Evolutionary conservation across 2,329 filamentous ascomycete genomes (phyloP).

Genomic region (Ilyonectria robusta): DNA sequence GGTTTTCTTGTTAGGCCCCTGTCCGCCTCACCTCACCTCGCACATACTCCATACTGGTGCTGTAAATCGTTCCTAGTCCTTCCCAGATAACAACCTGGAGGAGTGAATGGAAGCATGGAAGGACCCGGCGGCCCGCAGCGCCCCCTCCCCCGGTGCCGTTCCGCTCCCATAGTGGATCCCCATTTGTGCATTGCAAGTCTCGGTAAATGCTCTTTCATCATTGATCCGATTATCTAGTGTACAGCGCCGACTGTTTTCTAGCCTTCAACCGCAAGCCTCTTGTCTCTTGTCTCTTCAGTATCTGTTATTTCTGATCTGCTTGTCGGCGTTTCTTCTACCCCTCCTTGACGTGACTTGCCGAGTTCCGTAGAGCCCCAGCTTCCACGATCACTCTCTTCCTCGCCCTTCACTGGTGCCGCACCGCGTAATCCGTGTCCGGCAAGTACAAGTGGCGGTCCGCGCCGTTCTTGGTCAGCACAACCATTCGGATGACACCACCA

Average conservation of each 20-base stretch:
- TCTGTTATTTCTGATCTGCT: constrained; percentile 24
- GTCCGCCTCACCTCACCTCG: constrained; percentile 17
- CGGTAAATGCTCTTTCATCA: constrained; percentile 41
- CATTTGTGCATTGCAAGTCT: constrained; percentile 28
- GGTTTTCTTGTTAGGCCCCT: constrained; percentile 23
- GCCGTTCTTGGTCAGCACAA: constrained; percentile 91
- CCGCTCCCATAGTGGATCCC: constrained; percentile 25
- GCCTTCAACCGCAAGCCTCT: constrained; percentile 31
- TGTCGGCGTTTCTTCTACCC: constrained; percentile 25
- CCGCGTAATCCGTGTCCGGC: constrained; percentile 90
- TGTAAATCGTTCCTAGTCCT: constrained; percentile 21
- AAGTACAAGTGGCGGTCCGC: constrained; percentile 95
- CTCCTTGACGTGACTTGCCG: constrained; percentile 34
- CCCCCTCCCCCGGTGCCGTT: constrained; percentile 24
- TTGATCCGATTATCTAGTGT: constrained; percentile 49
- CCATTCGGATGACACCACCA: constrained; percentile 97
- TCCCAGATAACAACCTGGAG: constrained; percentile 19
- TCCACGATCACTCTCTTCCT: constrained; percentile 28
- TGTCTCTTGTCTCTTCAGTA: constrained; percentile 18
- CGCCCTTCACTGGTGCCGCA: constrained; percentile 70
- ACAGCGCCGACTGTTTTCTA: constrained; percentile 47
- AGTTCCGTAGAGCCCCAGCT: constrained; percentile 34
- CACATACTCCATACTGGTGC: constrained; percentile 5
- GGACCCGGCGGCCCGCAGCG: constrained; percentile 18
- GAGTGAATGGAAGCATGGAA: constrained; percentile 16